Conservation (phyloP, 176 grass and related monocot genomes). For the Pontederia paniculata region DNA sequence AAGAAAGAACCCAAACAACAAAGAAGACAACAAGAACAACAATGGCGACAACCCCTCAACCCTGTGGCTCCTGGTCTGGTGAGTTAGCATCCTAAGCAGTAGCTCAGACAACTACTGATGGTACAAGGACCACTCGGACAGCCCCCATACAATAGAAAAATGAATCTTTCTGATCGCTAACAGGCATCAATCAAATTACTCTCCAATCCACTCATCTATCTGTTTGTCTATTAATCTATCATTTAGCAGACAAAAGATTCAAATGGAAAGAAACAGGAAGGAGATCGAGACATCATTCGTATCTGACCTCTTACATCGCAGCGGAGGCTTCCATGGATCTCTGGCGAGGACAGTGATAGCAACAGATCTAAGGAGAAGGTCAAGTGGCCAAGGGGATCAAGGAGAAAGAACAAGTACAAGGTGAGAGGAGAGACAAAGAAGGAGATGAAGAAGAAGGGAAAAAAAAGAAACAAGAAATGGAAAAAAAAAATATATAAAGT, state of each 20-base stretch:
- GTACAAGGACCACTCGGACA: not conserved
- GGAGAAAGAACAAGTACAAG: conserved; percentile 13
- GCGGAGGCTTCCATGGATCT: too few species aligned
- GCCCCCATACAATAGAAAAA: not conserved
- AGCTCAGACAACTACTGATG: not conserved
- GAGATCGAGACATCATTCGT: not conserved
- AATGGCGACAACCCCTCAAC: conserved; percentile 20
- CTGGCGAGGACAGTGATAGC: not conserved
- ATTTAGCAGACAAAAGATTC: too few species aligned
- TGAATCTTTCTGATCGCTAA: too few species aligned
- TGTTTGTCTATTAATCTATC: too few species aligned
- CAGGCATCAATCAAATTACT: too few species aligned
- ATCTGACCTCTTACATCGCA: not conserved
- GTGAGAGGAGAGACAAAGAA: conserved; percentile 18
- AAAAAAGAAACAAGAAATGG: conserved; percentile 26
- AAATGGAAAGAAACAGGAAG: not conserved
- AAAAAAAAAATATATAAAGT: conserved; percentile 8
- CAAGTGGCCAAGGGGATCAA: conserved; percentile 1
- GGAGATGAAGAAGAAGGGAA: conserved; percentile 3
- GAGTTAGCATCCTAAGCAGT: conserved; percentile 44
- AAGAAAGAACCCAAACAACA: conserved; percentile 32
- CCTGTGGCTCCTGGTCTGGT: conserved; percentile 23
- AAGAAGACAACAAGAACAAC: too few species aligned
- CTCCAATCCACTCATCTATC: too few species aligned
- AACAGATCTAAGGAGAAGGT: conserved; percentile 1